phyloP scores from a whole-genome alignment of 257 asterid genomes.

The Solanum sejunctum region DNA sequence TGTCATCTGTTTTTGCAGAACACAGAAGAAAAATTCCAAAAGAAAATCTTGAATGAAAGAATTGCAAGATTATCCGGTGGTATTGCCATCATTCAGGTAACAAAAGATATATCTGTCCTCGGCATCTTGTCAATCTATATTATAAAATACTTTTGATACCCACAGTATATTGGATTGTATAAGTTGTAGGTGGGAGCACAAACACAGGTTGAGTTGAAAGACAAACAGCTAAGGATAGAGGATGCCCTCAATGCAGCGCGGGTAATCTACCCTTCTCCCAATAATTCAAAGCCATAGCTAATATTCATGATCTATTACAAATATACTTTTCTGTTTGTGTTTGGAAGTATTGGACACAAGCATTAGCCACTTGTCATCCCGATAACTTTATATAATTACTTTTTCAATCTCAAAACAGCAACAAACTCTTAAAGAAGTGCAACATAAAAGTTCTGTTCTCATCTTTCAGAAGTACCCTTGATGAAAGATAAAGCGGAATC shows the following conservation, averaged over 20 bases:
- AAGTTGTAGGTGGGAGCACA: constrained; percentile 69
- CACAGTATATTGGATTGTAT: neutral
- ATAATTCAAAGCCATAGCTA: neutral
- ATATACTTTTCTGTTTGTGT: neutral
- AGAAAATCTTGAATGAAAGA: constrained; percentile 58
- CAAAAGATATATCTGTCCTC: neutral
- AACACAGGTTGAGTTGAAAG: constrained; percentile 71
- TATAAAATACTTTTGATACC: neutral
- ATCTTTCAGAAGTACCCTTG: neutral
- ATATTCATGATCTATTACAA: neutral
- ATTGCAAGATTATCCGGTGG: constrained; percentile 78
- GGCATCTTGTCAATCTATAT: neutral
- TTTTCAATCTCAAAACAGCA: neutral
- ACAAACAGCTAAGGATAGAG: constrained; percentile 73
- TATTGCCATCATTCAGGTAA: constrained; percentile 72
- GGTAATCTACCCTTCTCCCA: constrained; percentile 22
- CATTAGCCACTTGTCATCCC: neutral
- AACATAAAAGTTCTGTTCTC: neutral
- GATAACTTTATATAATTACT: neutral
- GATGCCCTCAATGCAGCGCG: constrained; percentile 89
- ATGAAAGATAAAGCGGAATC: neutral
- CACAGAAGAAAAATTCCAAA: constrained; percentile 58
- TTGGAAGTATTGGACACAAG: neutral
- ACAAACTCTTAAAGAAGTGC: neutral
- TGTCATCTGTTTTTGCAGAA: constrained; percentile 29